Conservation (phyloP, 2,329 filamentous ascomycete genomes). For the Fulvia fulva region DNA sequence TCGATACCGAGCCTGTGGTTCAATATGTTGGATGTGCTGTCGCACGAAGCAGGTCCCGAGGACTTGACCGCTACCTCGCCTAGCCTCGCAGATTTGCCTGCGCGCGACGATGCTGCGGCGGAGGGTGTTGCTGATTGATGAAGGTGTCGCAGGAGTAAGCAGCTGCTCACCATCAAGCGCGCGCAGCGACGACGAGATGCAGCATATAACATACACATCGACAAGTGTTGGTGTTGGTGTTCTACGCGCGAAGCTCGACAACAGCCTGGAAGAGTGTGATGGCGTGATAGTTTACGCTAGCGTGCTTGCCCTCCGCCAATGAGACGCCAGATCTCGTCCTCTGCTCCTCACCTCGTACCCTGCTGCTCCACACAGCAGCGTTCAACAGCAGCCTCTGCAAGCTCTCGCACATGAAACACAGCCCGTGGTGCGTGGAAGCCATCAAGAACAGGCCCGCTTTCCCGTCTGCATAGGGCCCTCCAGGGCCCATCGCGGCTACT, state of each 20-base stretch:
- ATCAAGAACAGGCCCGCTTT: conserved; percentile 19
- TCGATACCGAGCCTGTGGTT: conserved; percentile 9
- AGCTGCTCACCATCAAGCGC: not conserved
- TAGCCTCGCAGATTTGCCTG: not conserved
- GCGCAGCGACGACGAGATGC: not conserved
- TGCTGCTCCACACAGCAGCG: conserved; percentile 16
- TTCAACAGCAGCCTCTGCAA: conserved; percentile 8
- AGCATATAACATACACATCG: not conserved
- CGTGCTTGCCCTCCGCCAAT: conserved; percentile 4
- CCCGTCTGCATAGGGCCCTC: not conserved
- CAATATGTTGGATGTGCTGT: conserved; percentile 3
- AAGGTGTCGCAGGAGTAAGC: not conserved
- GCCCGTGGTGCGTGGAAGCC: conserved; percentile 24
- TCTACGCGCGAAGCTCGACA: not conserved
- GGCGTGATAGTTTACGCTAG: conserved; percentile 1
- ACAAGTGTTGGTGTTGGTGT: conserved; percentile 1
- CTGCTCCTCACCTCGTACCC: conserved; percentile 9
- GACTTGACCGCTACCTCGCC: conserved; percentile 6
- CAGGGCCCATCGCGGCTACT: conserved; percentile 11
- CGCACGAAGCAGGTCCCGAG: conserved; percentile 11
- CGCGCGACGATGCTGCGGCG: not conserved
- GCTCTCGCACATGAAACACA: conserved; percentile 23
- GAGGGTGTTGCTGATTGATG: not conserved
- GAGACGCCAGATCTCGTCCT: not conserved
- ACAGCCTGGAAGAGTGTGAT: conserved; percentile 4